Evolutionary conservation across 106 monocot genomes (phyloP).

Genomic region (Dioscorea zingiberensis): DNA sequence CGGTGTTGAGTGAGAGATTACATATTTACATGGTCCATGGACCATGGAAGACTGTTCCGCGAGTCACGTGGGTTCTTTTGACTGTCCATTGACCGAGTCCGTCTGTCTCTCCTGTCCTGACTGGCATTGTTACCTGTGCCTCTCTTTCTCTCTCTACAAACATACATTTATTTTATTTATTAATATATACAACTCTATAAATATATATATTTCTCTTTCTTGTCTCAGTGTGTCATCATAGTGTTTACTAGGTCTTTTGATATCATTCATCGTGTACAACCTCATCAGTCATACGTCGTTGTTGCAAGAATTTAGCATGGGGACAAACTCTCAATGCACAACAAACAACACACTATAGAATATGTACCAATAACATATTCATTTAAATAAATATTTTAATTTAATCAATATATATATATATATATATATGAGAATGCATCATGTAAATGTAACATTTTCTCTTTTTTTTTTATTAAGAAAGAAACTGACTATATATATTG

Average conservation of each 20-base stretch:
- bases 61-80: conserved; percentile 40
- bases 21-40: conserved; percentile 1
- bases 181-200: no score
- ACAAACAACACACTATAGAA: no score
- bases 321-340: no score
- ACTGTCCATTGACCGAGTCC: conserved; percentile 16
- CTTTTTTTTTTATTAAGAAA: no score
- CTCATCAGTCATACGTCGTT: conserved; percentile 11
- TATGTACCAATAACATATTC: no score
- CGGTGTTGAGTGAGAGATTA: conserved; percentile 7
- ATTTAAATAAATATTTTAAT: no score
- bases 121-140: conserved; percentile 19
- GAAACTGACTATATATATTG: no score
- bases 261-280: not conserved
- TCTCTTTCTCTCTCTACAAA: conserved; percentile 1
- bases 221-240: no score
- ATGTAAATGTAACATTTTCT: no score
- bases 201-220: no score
- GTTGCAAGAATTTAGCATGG: conserved; percentile 4
- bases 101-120: conserved; percentile 7
- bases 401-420: no score
- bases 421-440: no score
- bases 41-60: conserved; percentile 35
- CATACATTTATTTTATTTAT: not conserved
- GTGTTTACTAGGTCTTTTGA: not conserved